Percentiles rank a stretch among this genome's conserved stretches.
These are phyloP conservation scores for Blastobotrys robertii DNA, from an alignment of 805 yeast species.

Conservation along the genomic window DNA sequence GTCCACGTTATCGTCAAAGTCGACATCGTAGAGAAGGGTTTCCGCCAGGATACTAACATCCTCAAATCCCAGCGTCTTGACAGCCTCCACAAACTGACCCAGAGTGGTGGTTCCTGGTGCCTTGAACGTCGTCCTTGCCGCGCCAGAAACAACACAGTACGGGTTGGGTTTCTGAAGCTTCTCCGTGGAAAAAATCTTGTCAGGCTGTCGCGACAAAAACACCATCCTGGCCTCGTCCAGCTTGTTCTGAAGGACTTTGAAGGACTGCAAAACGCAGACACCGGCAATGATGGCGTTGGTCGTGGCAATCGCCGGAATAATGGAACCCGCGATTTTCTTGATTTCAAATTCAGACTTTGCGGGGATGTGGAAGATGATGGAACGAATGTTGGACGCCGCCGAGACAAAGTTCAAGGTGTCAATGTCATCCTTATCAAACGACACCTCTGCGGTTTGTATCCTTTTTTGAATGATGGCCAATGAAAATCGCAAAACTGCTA, in stretches of 20 bases:
- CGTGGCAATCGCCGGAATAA: conserved; percentile 97
- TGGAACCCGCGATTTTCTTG: conserved; percentile 92
- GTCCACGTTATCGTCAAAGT: conserved; percentile 69
- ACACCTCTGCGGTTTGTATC: conserved; percentile 30
- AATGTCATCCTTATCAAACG: conserved; percentile 89
- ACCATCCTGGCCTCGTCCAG: conserved; percentile 30
- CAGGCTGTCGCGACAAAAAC: conserved; percentile 46
- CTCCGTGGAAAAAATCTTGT: conserved; percentile 58
- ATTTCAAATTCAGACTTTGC: conserved; percentile 71
- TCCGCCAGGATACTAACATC: conserved; percentile 49
- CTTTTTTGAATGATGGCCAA: conserved; percentile 44
- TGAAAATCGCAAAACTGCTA: conserved; percentile 46
- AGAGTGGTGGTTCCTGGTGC: conserved; percentile 31
- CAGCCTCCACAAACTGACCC: conserved; percentile 38
- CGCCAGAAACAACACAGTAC: conserved; percentile 48
- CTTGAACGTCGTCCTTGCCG: conserved; percentile 23
- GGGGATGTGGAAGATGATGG: conserved; percentile 59
- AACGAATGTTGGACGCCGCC: conserved; percentile 73
- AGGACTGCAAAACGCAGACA: conserved; percentile 63
- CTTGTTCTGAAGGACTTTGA: conserved; percentile 32
- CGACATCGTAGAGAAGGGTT: conserved; percentile 69
- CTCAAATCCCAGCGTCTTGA: conserved; percentile 45
- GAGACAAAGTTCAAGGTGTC: conserved; percentile 84
- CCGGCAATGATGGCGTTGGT: conserved; percentile 96
- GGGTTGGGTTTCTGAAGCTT: conserved; percentile 52